Percentiles rank a stretch among this genome's conserved stretches.
Evolutionary conservation across 116 monocot species (phyloP).

Genomic region (Posidonia oceanica): DNA sequence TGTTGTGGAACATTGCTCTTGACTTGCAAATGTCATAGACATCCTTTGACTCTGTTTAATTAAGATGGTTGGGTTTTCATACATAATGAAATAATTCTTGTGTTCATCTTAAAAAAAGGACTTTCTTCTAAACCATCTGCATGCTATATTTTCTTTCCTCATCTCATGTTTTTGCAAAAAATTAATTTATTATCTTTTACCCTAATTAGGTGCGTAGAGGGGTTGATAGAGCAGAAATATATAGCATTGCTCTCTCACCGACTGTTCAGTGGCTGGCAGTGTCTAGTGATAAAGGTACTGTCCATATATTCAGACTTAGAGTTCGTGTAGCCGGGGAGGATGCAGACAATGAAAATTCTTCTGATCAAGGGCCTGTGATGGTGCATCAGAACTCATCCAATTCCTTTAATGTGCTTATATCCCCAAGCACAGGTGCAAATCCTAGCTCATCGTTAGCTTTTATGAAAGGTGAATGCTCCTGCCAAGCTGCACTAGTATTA

Average conservation of each 20-base stretch:
- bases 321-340: slow-evolving; percentile 73
- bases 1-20: no score
- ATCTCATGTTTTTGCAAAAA: no score
- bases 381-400: slow-evolving; percentile 53
- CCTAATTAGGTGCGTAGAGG: slow-evolving; percentile 65
- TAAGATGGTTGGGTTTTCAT: no score
- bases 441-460: slow-evolving; percentile 73
- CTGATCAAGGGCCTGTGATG: slow-evolving; percentile 24
- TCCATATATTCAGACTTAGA: slow-evolving; percentile 68
- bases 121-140: no score
- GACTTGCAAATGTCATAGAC: no score
- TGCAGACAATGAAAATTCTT: slow-evolving; percentile 18
- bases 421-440: slow-evolving; percentile 47
- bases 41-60: no score
- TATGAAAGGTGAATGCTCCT: slow-evolving; percentile 48
- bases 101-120: no score
- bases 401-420: slow-evolving; percentile 54
- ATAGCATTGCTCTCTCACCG: slow-evolving; percentile 74
- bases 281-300: slow-evolving; percentile 87
- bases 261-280: slow-evolving; percentile 76
- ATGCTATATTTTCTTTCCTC: no score
- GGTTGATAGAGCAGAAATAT: slow-evolving; percentile 81
- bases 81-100: no score
- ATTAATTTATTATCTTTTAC: background rate
- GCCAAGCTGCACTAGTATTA: background rate